Evolutionary conservation across 805 yeast species (phyloP).

Genomic region (Pichia californica): DNA sequence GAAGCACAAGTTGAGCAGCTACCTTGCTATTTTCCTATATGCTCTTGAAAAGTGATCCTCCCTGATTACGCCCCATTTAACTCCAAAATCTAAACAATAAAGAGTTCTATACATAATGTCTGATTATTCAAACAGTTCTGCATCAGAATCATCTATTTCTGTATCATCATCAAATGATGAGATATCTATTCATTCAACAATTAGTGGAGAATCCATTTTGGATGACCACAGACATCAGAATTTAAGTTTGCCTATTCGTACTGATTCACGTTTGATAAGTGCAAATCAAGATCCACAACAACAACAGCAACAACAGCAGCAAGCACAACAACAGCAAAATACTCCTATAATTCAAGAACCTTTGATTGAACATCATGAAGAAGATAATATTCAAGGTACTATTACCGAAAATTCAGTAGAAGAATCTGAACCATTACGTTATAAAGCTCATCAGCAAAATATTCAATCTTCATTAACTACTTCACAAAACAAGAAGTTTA

Average conservation of each 20-base stretch:
- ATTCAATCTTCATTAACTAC: too few species aligned
- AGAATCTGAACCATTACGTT: too few species aligned
- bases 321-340: neutral
- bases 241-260: constrained; percentile 29
- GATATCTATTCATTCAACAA: constrained; percentile 28
- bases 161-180: constrained; percentile 27
- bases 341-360: neutral
- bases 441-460: too few species aligned
- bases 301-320: neutral
- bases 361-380: neutral
- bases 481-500: too few species aligned
- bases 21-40: neutral
- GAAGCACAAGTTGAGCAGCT: neutral
- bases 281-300: neutral
- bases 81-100: neutral
- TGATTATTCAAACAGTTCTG: constrained; percentile 5
- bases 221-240: constrained; percentile 32
- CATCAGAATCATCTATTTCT: constrained; percentile 20
- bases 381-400: neutral
- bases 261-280: constrained; percentile 18
- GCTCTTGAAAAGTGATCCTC: constrained; percentile 1
- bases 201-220: constrained; percentile 30
- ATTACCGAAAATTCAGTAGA: neutral
- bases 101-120: constrained; percentile 15
- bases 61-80: neutral